A percentile compares a stretch with the other conserved stretches of the same genome.
Evolutionary conservation across 2,329 filamentous ascomycete genomes (phyloP).

Genomic region (Fusarium incarnatum): DNA sequence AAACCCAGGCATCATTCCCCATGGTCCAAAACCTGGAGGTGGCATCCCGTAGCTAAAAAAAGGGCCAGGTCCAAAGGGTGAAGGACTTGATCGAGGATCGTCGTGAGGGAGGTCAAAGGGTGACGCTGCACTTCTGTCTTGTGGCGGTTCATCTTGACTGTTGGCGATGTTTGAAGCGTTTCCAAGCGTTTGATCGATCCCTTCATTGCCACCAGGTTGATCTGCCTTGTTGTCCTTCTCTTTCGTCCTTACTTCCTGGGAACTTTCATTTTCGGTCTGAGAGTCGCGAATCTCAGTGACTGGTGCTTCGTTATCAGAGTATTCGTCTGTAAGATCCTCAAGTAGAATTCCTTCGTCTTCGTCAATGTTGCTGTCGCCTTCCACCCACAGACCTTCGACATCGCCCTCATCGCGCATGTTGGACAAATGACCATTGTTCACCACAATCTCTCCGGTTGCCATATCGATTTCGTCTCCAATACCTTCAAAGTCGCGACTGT

Average conservation of each 20-base stretch:
- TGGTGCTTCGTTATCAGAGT: constrained; percentile 33
- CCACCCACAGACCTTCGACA: constrained; percentile 49
- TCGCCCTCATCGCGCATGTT: constrained; percentile 68
- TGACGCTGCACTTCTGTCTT: not conserved
- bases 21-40: constrained; percentile 19
- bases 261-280: constrained; percentile 6
- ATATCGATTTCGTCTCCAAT: constrained; percentile 92
- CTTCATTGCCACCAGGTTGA: not conserved
- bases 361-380: constrained; percentile 49
- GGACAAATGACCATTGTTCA: constrained; percentile 88
- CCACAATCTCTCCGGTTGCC: constrained; percentile 81
- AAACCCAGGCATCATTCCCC: constrained; percentile 27
- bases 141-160: not conserved
- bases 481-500: constrained; percentile 82
- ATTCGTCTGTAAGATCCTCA: constrained; percentile 48
- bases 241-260: not conserved
- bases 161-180: not conserved
- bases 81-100: not conserved
- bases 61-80: not conserved
- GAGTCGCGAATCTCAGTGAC: constrained; percentile 24
- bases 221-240: not conserved
- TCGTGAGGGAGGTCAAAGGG: not conserved
- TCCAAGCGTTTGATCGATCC: not conserved
- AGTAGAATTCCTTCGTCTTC: constrained; percentile 53
- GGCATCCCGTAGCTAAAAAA: constrained; percentile 1